phyloP scores from a whole-genome alignment of 108 stramenopile species.

The Nitzschia sp. region DNA sequence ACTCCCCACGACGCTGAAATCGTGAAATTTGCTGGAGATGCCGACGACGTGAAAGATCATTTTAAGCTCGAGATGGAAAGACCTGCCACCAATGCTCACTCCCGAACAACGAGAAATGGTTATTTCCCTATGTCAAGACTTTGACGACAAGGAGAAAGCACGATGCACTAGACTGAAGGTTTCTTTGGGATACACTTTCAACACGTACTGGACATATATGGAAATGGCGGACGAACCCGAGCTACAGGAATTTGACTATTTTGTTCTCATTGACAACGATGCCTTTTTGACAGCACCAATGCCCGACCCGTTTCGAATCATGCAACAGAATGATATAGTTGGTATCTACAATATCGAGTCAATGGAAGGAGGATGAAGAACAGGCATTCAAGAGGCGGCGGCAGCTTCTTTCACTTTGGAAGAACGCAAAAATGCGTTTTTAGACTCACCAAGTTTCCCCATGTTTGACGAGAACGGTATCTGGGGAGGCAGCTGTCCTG shows the following conservation, averaged over 20 bases:
- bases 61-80: slow-evolving; percentile 9
- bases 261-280: slow-evolving; percentile 13
- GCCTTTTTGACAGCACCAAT: slow-evolving; percentile 9
- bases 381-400: slow-evolving; percentile 15
- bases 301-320: slow-evolving; percentile 12
- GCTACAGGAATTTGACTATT: slow-evolving; percentile 20
- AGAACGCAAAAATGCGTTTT: slow-evolving; percentile 4
- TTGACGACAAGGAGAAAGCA: slow-evolving; percentile 11
- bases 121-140: neutral
- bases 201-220: slow-evolving; percentile 5
- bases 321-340: slow-evolving; percentile 1
- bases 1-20: neutral
- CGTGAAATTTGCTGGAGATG: neutral
- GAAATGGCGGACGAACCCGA: slow-evolving; percentile 19
- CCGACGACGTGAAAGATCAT: neutral
- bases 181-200: neutral
- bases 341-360: slow-evolving; percentile 15
- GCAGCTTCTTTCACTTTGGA: slow-evolving; percentile 6
- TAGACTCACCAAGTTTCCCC: neutral
- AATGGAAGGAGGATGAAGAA: neutral
- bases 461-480: slow-evolving; percentile 14
- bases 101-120: neutral
- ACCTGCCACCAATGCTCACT: neutral
- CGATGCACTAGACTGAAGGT: slow-evolving; percentile 4
- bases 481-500: neutral